phyloP scores from a whole-genome alignment of 345 rosid genomes.

The Eucalyptus shirleyi region DNA sequence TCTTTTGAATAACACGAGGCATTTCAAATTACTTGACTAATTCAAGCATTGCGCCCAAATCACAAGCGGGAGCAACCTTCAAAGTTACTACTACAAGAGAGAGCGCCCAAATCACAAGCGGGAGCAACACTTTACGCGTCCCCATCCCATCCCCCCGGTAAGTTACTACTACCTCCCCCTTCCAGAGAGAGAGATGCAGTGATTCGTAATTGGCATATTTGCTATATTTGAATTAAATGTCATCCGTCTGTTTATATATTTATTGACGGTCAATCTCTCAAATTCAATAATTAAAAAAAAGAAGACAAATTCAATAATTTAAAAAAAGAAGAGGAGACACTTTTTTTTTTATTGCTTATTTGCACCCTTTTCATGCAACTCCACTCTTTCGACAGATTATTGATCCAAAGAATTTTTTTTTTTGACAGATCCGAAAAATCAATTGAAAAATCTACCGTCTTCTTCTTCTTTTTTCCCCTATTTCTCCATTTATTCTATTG shows the following conservation, averaged over 20 bases:
- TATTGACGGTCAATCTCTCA: fast-evolving
- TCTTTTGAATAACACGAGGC: no score
- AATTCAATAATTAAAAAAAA: background rate
- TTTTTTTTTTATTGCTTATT: background rate
- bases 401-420: no score
- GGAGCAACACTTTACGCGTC: no score
- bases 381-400: background rate
- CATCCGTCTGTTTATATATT: fast-evolving
- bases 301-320: no score
- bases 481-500: background rate
- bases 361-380: background rate
- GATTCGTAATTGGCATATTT: background rate
- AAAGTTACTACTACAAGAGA: background rate
- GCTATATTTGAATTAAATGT: fast-evolving
- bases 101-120: no score
- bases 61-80: background rate
- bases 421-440: background rate
- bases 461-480: background rate
- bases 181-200: background rate
- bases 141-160: no score
- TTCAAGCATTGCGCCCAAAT: background rate
- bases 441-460: background rate
- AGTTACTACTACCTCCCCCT: no score
- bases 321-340: background rate
- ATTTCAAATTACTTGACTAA: background rate